Evolutionary conservation across 2,329 filamentous ascomycete genomes (phyloP).

Genomic region (Microcyclosporella mali): DNA sequence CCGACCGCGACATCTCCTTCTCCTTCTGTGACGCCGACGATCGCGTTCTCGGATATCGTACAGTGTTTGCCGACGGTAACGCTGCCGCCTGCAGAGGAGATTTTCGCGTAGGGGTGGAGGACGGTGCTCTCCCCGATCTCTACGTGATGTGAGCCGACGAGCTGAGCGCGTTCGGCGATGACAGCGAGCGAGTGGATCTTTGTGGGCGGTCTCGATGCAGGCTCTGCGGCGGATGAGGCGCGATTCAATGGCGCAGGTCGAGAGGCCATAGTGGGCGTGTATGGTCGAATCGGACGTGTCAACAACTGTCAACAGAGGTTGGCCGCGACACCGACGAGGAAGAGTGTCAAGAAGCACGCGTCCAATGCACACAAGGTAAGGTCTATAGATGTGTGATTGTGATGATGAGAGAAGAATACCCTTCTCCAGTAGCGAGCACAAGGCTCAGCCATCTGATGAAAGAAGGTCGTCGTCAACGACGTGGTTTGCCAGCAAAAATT

Average conservation of each 20-base stretch:
- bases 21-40: slow-evolving; percentile 29
- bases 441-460: background rate
- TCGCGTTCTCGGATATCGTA: slow-evolving; percentile 65
- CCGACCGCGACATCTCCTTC: slow-evolving; percentile 35
- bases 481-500: slow-evolving; percentile 2
- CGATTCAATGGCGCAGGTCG: slow-evolving; percentile 9
- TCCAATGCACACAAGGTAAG: too few species aligned
- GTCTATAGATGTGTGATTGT: too few species aligned
- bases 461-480: background rate
- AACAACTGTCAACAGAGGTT: too few species aligned
- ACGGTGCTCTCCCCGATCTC: slow-evolving; percentile 71
- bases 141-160: slow-evolving; percentile 69
- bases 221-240: slow-evolving; percentile 7
- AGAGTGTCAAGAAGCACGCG: too few species aligned
- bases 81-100: slow-evolving; percentile 37
- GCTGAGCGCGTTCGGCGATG: slow-evolving; percentile 43
- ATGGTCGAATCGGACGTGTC: background rate
- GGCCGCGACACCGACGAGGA: too few species aligned
- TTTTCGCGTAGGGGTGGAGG: slow-evolving; percentile 72
- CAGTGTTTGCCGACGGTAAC: slow-evolving; percentile 49
- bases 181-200: slow-evolving; percentile 43
- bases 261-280: slow-evolving; percentile 12
- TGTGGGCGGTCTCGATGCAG: slow-evolving; percentile 29
- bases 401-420: too few species aligned
- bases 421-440: background rate